phyloP scores from a whole-genome alignment of 2,329 filamentous ascomycete species.

The Aspergillus pseudoglaucus region DNA sequence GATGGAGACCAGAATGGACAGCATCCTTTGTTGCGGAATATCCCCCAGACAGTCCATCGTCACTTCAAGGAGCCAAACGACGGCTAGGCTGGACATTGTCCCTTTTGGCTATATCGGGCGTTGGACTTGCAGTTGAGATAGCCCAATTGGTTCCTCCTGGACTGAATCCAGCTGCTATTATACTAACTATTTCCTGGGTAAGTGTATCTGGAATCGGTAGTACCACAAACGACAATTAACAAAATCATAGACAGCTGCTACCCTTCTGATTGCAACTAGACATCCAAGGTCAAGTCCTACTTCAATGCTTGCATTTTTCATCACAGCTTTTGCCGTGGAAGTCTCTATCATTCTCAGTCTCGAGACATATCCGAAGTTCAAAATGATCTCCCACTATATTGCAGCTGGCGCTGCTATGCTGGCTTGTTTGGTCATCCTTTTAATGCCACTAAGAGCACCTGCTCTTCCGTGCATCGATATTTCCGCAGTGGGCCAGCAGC shows the following conservation, averaged over 20 bases:
- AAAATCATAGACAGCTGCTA: constrained; percentile 26
- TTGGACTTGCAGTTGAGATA: constrained; percentile 30
- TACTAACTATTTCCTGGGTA: constrained; percentile 34
- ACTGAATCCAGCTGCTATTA: constrained; percentile 11
- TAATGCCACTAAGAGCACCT: constrained; percentile 65
- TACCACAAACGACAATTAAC: constrained; percentile 11
- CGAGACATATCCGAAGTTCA: constrained; percentile 3
- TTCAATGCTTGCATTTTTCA: constrained; percentile 32
- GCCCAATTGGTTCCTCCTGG: constrained; percentile 19
- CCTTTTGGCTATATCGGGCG: constrained; percentile 34
- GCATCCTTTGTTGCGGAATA: constrained; percentile 46
- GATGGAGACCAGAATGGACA: constrained; percentile 44
- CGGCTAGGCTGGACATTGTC: constrained; percentile 28
- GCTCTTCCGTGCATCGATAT: constrained; percentile 51
- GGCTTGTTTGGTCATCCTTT: constrained; percentile 50
- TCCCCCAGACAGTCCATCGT: constrained; percentile 22
- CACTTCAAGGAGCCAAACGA: constrained; percentile 23
- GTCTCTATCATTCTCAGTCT: constrained; percentile 25
- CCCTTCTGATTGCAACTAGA: constrained; percentile 30
- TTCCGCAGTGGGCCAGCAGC: constrained; percentile 49
- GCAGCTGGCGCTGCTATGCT: constrained; percentile 38
- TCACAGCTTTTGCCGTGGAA: constrained; percentile 26
- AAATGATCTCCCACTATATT: constrained; percentile 18
- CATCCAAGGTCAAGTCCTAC: constrained; percentile 38
- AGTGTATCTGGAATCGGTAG: constrained; percentile 15